Base-by-base conservation (phyloP, 495 filamentous ascomycete genomes). In the Neurospora hispaniola region DNA sequence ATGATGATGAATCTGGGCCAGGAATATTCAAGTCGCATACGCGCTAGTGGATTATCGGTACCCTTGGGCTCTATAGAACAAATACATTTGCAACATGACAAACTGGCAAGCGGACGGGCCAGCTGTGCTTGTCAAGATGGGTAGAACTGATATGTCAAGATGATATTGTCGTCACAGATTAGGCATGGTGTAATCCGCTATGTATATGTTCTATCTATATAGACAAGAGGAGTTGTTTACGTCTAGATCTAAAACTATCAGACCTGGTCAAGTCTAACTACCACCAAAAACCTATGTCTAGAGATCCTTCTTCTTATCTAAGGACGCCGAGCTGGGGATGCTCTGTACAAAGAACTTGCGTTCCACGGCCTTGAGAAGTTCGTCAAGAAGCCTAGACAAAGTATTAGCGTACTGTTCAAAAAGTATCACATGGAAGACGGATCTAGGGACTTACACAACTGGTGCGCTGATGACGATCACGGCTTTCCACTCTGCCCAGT, bases 401-500 rank as follows among this genome's bases (percentile, higher is more conserved):
- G 69, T 10, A 79, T 89, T 84, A 88, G 85, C 76, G 14, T 35
- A 35, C 27, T 62, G 54, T 35, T 31, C 2, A 16, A 14, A 35
- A 62, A 59, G 5, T 2, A 14, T 16, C 54, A 66, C 42, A 23
- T 6, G 39, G 44, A 73, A 39, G 18, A 38, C 46, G 40, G 38
- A 66, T 23, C 35, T 27, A 42, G 27, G 39, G 54, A 87, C 93
- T 92, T 88, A 96, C 92, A 99, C 93, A 59, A 99, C 95, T 62
- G 96, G 96, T 48, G 90, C 88, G 82, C 93, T 97, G 78, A 98
- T 97, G 38, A 87, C 82, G 72, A 98, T 74, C 68, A 99, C 96
- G 5, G 95, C 95, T 82, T 94, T 87, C 96, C 96, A 99, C 82
- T 99, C 96, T 18, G 83, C 87, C 91, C 87, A 90, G 80, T 96